Evolutionary conservation across 2,329 filamentous ascomycete species (phyloP).

Genomic region (Fonsecaea multimorphosa): DNA sequence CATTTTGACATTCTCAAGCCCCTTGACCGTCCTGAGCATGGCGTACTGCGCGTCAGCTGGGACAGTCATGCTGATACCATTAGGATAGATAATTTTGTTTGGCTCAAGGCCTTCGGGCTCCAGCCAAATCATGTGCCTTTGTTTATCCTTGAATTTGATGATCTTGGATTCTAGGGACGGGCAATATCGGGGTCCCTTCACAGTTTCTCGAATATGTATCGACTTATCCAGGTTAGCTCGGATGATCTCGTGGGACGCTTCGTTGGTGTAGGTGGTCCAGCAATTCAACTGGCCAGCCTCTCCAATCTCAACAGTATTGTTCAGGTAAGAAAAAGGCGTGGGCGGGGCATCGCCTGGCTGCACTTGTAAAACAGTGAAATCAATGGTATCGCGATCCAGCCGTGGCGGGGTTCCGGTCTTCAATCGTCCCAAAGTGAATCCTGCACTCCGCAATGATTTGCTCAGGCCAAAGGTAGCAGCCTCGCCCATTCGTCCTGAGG

Average conservation of each 20-base stretch:
- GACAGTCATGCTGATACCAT: conserved; percentile 96
- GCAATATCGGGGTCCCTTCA: conserved; percentile 93
- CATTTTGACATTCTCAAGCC: conserved; percentile 88
- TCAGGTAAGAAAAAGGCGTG: conserved; percentile 88
- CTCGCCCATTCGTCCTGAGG: conserved; percentile 91
- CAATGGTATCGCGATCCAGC: conserved; percentile 79
- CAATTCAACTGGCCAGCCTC: conserved; percentile 79
- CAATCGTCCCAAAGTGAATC: conserved; percentile 84
- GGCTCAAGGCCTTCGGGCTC: conserved; percentile 90
- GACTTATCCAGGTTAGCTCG: conserved; percentile 91
- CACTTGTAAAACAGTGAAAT: conserved; percentile 72
- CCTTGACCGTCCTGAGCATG: conserved; percentile 83
- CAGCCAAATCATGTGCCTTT: conserved; percentile 89
- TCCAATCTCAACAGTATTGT: conserved; percentile 73
- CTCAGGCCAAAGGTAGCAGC: conserved; percentile 90
- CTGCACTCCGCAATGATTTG: conserved; percentile 85
- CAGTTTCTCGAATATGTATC: conserved; percentile 92
- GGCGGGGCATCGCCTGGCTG: conserved; percentile 87
- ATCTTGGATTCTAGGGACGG: conserved; percentile 95
- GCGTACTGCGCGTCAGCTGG: conserved; percentile 84
- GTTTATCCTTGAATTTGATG: conserved; percentile 81
- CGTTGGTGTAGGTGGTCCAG: conserved; percentile 86
- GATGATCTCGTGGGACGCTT: conserved; percentile 79
- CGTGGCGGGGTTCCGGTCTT: conserved; percentile 97
- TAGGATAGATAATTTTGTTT: conserved; percentile 89